Conservation (phyloP, 2,329 filamentous ascomycete genomes). For the Claviceps capensis region DNA sequence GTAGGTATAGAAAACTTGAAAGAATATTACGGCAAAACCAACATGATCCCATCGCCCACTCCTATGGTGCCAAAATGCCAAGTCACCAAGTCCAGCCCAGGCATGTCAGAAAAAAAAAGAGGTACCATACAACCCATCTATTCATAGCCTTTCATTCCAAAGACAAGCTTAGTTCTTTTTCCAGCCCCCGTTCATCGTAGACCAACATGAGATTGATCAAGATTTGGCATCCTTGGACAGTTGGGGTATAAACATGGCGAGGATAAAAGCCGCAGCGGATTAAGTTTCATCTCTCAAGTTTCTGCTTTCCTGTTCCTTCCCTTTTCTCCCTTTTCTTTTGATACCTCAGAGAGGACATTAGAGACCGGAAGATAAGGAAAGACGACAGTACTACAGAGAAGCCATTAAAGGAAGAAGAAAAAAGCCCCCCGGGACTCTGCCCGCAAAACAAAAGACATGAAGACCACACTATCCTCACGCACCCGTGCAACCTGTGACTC, state of each 20-base stretch:
- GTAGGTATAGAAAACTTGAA: no score
- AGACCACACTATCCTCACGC: background rate
- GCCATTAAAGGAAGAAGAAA: background rate
- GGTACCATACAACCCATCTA: slow-evolving; percentile 13
- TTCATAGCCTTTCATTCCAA: slow-evolving; percentile 6
- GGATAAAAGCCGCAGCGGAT: background rate
- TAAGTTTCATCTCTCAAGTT: background rate
- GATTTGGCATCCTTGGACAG: background rate
- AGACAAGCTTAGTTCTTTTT: background rate
- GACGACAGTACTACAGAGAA: background rate
- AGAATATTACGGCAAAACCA: no score
- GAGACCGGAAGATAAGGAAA: background rate
- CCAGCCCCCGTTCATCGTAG: background rate
- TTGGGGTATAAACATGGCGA: background rate
- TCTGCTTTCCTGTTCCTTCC: background rate
- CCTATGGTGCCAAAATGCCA: slow-evolving; percentile 19
- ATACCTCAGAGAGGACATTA: background rate
- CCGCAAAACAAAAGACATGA: background rate
- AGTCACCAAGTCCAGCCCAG: slow-evolving; percentile 16
- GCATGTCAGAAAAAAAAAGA: slow-evolving; percentile 10
- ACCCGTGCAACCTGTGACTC: background rate
- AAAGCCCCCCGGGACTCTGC: background rate
- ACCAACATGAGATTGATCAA: background rate
- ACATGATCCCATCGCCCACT: slow-evolving; percentile 22
- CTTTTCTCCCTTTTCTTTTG: background rate